Percentiles rank a stretch among this genome's conserved stretches.
Evolutionary conservation across 1,284 basidiomycete species (phyloP).

Genomic region (Acaromyces ingoldii): DNA sequence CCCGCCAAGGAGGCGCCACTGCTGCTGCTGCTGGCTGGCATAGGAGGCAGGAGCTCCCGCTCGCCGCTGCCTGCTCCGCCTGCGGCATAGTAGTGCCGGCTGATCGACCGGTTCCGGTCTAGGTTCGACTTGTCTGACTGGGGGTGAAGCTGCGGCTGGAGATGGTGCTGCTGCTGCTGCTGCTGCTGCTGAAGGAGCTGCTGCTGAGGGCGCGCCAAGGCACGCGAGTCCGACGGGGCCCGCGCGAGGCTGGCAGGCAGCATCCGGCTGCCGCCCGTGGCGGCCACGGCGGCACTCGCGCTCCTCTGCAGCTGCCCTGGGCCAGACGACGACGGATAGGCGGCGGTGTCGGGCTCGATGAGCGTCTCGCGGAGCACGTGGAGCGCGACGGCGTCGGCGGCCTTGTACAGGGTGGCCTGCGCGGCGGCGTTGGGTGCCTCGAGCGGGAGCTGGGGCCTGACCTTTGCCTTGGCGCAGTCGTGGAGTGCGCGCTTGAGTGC

Average conservation of each 20-base stretch:
- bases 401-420: neutral
- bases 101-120: constrained; percentile 24
- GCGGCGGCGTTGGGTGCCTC: neutral
- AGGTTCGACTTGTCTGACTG: neutral
- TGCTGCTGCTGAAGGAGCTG: neutral
- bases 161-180: neutral
- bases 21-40: neutral
- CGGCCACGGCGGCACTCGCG: neutral
- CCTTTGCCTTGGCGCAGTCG: constrained; percentile 1
- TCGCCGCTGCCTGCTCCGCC: constrained; percentile 6
- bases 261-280: neutral
- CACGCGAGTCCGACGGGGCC: neutral
- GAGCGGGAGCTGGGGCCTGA: neutral
- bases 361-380: constrained; percentile 35
- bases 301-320: neutral
- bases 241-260: neutral
- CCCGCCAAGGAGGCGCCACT: neutral
- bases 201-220: neutral
- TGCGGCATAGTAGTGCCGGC: constrained; percentile 28
- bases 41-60: neutral
- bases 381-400: constrained; percentile 17
- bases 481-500: constrained; percentile 6
- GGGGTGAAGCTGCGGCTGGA: neutral
- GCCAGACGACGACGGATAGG: no score
- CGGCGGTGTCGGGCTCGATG: constrained; percentile 9